Evolutionary conservation across 257 asterid species (phyloP).

Genomic region (Catharanthus roseus): DNA sequence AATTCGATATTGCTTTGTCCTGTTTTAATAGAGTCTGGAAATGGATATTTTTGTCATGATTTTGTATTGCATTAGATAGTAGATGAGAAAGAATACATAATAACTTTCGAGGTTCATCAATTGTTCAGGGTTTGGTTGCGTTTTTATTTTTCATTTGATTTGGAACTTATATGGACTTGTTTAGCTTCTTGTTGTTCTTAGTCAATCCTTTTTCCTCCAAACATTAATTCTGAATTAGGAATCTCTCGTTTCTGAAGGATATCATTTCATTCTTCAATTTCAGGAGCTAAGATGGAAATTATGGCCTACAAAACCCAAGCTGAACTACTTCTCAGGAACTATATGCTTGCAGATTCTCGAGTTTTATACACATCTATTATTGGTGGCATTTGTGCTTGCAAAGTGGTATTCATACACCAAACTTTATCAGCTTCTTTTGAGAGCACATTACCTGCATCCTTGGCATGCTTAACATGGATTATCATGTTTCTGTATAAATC

Average conservation of each 20-base stretch:
- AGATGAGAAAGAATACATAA: not conserved
- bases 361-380: slow-evolving; percentile 44
- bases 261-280: slow-evolving; percentile 3
- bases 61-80: not conserved
- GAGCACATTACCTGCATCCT: not conserved
- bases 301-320: slow-evolving; percentile 40
- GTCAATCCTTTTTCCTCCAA: not conserved
- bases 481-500: not conserved
- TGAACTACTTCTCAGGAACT: slow-evolving; percentile 42
- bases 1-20: not conserved
- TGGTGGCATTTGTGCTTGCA: slow-evolving; percentile 59
- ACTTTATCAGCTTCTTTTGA: not conserved
- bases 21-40: not conserved
- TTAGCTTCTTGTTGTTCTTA: not conserved
- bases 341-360: slow-evolving; percentile 41
- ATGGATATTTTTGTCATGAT: not conserved
- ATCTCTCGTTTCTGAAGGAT: not conserved
- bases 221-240: not conserved
- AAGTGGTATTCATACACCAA: slow-evolving; percentile 38
- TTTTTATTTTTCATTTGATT: not conserved
- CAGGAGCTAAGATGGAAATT: slow-evolving; percentile 41
- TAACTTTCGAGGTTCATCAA: not conserved
- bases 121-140: not conserved
- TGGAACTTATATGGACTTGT: not conserved
- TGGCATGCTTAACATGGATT: not conserved